Base-by-base conservation (phyloP, 352 stramenopile genomes). In the Pythium dissotocum region DNA sequence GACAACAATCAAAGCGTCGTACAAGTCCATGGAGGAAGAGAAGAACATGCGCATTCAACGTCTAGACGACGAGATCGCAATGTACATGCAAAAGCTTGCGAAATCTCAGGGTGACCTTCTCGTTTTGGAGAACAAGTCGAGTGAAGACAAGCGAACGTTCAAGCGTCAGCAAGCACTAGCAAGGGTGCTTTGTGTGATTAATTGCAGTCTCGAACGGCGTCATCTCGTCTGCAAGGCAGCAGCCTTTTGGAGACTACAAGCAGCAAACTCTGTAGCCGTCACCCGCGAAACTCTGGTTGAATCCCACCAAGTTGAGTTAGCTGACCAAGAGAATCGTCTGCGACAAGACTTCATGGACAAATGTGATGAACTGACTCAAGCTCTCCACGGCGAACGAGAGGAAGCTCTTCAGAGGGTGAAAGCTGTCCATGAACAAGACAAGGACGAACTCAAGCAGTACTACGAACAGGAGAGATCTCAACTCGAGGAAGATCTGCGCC, bases 11-110 rank as follows among this genome's bases (percentile, higher is more conserved):
- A 91, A 91, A 52, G 67, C 61, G 6, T 88, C 86, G 0, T 56
- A 93, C 24, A 78, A 85, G 28, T 65, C 70, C 0, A 75, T 91
- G 70, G 86, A 91, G 57, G 72, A 85, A n/a, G 82, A 92, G 35
- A 91, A 91, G 58, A 82, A 78, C 26, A 35, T 69, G 24, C 71
- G 76, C 0, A 85, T 91, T 26, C 63, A 76, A 52, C 78, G 77
- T 6, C 65, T 90, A 0, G 78, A 90, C 13, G 78, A 77, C 6
- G 83, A 90, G 24, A 81, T 80, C 9, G 36, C 63, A 0, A 49
- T 76, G 52, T 88, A 84, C 42, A 77, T 91, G 70, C 48, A 71
- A 16, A 87, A 89, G 49, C 58, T 91, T 30, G 83, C 83, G 2
- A 73, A 76, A 13, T 67, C 78, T 2, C 80, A 91, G 71, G 81